Conservation (phyloP, 257 asterid species). For the Salvia miltiorrhiza region DNA sequence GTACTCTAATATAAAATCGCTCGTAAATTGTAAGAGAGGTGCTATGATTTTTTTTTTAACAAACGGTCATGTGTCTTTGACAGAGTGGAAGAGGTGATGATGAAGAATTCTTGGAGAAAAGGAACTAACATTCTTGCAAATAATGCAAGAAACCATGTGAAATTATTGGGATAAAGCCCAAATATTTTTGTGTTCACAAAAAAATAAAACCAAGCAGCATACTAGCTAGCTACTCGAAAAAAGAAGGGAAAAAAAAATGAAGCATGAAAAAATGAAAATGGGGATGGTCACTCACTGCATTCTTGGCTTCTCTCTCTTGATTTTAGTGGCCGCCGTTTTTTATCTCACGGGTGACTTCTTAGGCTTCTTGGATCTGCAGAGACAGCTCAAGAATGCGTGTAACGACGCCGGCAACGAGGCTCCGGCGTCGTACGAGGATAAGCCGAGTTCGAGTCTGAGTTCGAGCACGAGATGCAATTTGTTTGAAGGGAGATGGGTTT, state of each 20-base stretch:
- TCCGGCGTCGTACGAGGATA: neutral
- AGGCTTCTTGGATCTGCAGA: neutral
- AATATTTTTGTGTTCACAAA: slow-evolving; percentile 9
- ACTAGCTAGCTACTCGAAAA: neutral
- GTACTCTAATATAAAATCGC: no score
- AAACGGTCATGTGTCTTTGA: slow-evolving; percentile 6
- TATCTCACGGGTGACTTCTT: neutral
- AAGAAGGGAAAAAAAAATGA: neutral
- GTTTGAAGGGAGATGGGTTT: slow-evolving; percentile 63
- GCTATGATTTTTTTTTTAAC: neutral
- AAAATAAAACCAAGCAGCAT: neutral
- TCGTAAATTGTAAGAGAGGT: no score
- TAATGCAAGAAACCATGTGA: slow-evolving; percentile 18
- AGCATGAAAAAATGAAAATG: slow-evolving; percentile 7
- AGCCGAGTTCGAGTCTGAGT: neutral
- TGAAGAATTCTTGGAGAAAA: slow-evolving; percentile 1
- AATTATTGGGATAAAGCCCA: neutral
- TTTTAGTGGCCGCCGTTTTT: slow-evolving; percentile 6
- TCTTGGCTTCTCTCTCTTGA: slow-evolving; percentile 4
- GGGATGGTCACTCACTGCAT: neutral
- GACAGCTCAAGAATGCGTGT: neutral
- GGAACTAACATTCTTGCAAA: slow-evolving; percentile 9
- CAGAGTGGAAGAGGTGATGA: slow-evolving; percentile 8
- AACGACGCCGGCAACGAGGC: neutral
- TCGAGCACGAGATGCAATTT: slow-evolving; percentile 19